Evolutionary conservation across 495 filamentous ascomycete genomes (phyloP), one percentile per base, ranked within the genome.

Genomic region (Penicillium canariense): DNA sequence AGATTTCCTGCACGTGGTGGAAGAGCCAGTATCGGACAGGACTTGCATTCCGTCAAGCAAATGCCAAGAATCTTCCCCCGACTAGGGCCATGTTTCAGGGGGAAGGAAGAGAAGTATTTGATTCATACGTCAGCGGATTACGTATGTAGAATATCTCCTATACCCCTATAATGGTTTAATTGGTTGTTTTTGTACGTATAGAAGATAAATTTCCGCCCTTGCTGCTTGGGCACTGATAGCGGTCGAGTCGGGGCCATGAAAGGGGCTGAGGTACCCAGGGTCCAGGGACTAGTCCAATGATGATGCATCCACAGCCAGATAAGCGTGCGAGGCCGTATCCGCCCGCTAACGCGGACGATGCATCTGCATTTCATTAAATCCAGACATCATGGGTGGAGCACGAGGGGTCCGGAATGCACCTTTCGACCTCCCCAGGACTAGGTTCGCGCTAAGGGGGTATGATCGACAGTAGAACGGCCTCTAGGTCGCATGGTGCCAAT

Each of bases 401-500:
- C 27, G 20, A 53, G 53, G 57, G 53, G 51, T 22, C 44, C 56
- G 45, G 58, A 66, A 61, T 64, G 55, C 34, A 34, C 25, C 8
- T 50, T 12, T 39, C 43, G 20, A 34, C 43, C 52, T 46, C 20
- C 44, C n/a, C 40, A n/a, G 18, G 40, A 48, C 57, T 48, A 59
- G 28, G 61, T 65, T 62, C 48, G 48, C 58, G 51, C 58, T 61
- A 62, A 46, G 45, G 18, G 31, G 54, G 30, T 53, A 65, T 62
- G 64, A 64, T 67, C 63, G 58, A 58, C 61, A 53, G 40, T 42
- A 31, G 58, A 64, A 61, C 58, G 61, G 55, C 52, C 39, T 54
- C 36, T 51, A 50, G 25, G 42, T 44, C 39, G 49, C 27, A 58
- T 60, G 53, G 55, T 55, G 27, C 46, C 57, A 59, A 59, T 60